Conservation (phyloP, 768 basidiomycete species). For the Leccinum rimulosum region DNA sequence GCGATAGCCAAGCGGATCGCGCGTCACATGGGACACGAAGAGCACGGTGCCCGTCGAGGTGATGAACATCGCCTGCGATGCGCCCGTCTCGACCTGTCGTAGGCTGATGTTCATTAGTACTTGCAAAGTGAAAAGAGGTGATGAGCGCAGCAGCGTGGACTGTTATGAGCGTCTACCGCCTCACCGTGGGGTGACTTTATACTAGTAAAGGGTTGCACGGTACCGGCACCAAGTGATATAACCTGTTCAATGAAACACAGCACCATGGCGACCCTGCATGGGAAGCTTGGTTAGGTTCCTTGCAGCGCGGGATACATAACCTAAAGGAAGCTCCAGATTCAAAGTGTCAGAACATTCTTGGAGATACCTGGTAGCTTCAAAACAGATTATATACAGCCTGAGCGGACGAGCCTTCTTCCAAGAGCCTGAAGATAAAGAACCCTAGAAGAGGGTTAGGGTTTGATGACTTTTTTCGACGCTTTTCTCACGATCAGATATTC, state of each 20-base stretch:
- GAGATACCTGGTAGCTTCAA: background rate
- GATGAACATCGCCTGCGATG: conserved; percentile 14
- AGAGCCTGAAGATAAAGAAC: background rate
- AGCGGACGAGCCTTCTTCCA: background rate
- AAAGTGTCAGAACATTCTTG: too few species aligned
- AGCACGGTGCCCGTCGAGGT: conserved; percentile 15
- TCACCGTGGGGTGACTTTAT: background rate
- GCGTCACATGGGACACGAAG: conserved; percentile 8
- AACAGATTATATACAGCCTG: background rate
- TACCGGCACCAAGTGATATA: background rate
- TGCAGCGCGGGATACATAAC: too few species aligned
- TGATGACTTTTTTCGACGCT: background rate
- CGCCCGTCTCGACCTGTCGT: conserved; percentile 11
- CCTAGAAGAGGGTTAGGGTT: conserved; percentile 31
- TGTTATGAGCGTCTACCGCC: background rate
- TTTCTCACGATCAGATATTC: conserved; percentile 22
- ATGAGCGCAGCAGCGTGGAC: background rate
- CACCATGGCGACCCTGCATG: conserved; percentile 1
- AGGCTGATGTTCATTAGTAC: conserved; percentile 20
- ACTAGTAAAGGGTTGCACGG: background rate
- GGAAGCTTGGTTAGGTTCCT: background rate
- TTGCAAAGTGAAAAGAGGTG: background rate
- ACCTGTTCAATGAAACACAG: background rate
- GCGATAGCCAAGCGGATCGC: background rate
- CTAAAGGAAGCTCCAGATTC: background rate